phyloP scores from a whole-genome alignment of 805 yeast species.

The Jamesozyma spencerorum region DNA sequence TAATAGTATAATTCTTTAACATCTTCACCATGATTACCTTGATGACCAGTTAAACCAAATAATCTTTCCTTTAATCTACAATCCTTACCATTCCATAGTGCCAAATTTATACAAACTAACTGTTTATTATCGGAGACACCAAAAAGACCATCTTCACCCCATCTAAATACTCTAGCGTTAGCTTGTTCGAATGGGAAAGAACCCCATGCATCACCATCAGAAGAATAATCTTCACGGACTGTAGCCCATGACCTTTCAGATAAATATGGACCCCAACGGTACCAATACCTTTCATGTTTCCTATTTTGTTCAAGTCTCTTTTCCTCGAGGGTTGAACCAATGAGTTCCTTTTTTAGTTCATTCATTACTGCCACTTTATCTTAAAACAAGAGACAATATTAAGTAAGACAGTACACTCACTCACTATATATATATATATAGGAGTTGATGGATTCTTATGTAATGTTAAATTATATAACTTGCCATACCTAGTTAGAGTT shows the following conservation, averaged over 20 bases:
- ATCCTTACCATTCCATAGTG: constrained; percentile 87
- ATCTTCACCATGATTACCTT: constrained; percentile 95
- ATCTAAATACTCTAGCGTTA: constrained; percentile 68
- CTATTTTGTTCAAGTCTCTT: constrained; percentile 30
- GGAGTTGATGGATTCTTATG: too few species aligned
- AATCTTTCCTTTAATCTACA: constrained; percentile 74
- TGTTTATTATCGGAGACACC: constrained; percentile 85
- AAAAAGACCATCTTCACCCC: constrained; percentile 95
- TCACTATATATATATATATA: too few species aligned
- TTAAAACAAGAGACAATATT: too few species aligned
- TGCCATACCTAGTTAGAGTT: too few species aligned
- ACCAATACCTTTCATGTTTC: constrained; percentile 48
- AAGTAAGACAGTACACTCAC: neutral
- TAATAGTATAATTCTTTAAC: constrained; percentile 81
- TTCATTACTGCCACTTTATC: constrained; percentile 8
- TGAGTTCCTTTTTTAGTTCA: constrained; percentile 14
- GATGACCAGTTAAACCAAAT: constrained; percentile 84
- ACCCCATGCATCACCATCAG: constrained; percentile 84
- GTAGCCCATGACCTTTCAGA: constrained; percentile 84
- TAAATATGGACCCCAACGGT: constrained; percentile 85
- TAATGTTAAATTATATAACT: too few species aligned
- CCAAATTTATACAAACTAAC: constrained; percentile 64
- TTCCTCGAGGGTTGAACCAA: constrained; percentile 29
- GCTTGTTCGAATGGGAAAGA: constrained; percentile 82
- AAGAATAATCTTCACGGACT: constrained; percentile 81